Evolutionary conservation across 352 stramenopile genomes (phyloP), one percentile per base, ranked within the genome.

Genomic region (Blastocystis sp.): DNA sequence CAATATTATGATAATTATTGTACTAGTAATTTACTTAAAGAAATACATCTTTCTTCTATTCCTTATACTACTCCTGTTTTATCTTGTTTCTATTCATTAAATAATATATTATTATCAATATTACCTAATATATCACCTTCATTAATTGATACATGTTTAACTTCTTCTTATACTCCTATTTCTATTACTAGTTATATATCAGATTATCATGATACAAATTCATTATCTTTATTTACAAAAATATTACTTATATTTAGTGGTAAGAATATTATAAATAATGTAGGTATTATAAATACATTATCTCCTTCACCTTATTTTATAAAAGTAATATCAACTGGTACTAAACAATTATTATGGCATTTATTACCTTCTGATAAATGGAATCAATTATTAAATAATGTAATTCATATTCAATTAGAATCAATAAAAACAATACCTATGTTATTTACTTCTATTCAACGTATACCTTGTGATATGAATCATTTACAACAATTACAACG

Each of bases 281-380:
- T 54, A 25, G 52, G 52, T 19, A 39, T 42, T 9, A 62, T n/a
- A 25, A 19, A 48, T 7, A 27, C 37, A 31, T 33, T 62, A 21
- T 54, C 54, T 27, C 52, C 52, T n/a, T 39, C 52, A 6, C 52
- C 52, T 19, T 62, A 62, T 16, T 62, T 43, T 21, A 25, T 25
- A 5, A 19, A 42, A 9, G 27, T 62, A 27, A 44, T 62, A 5
- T 23, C 52, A 13, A 36, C 32, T 23, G 54, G 54, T 19, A 54
- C 39, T 32, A 24, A 27, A 16, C 39, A 48, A 13, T 23, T 62
- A 13, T 25, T 48, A 5, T 62, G 52, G 52, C 40, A n/a, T n/a
- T 13, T 62, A 42, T 28, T 62, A 28, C 11, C 18, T 24, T 24
- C 19, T 19, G 16, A 21, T 4, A 16, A 5, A 10, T 62, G 52